phyloP scores from a whole-genome alignment of 1,284 basidiomycete genomes.

The Thecaphora thlaspeos region DNA sequence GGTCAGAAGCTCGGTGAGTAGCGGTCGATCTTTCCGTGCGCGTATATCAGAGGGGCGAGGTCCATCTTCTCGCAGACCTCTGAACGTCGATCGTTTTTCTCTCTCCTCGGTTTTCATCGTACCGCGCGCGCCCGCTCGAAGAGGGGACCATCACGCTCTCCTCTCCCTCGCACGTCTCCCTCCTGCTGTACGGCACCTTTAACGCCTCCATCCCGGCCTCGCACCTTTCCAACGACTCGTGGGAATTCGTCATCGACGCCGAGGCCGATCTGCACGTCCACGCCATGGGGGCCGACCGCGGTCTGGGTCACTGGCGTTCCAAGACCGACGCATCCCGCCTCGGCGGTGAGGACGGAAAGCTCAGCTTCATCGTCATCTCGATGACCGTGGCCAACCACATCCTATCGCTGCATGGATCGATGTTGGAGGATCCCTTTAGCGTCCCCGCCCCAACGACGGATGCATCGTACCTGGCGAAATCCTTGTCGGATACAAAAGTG shows the following conservation, averaged over 20 bases:
- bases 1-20: conserved; percentile 74
- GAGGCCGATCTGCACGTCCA: conserved; percentile 30
- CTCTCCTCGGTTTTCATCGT: too few species aligned
- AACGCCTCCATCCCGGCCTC: conserved; percentile 92
- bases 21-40: too few species aligned
- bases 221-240: conserved; percentile 79
- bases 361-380: conserved; percentile 88
- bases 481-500: conserved; percentile 20
- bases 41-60: too few species aligned
- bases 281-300: background rate
- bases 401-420: conserved; percentile 86
- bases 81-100: too few species aligned
- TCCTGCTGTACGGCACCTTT: conserved; percentile 90
- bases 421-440: conserved; percentile 81
- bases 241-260: conserved; percentile 77
- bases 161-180: conserved; percentile 88
- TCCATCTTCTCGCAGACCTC: too few species aligned
- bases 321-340: conserved; percentile 70
- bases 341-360: conserved; percentile 69
- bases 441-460: conserved; percentile 40
- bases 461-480: conserved; percentile 26
- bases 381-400: conserved; percentile 91
- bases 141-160: conserved; percentile 83
- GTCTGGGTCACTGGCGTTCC: conserved; percentile 76
- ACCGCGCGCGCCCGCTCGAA: too few species aligned